phyloP scores from a whole-genome alignment of 129 eudicot species.

The Arctium lappa region DNA sequence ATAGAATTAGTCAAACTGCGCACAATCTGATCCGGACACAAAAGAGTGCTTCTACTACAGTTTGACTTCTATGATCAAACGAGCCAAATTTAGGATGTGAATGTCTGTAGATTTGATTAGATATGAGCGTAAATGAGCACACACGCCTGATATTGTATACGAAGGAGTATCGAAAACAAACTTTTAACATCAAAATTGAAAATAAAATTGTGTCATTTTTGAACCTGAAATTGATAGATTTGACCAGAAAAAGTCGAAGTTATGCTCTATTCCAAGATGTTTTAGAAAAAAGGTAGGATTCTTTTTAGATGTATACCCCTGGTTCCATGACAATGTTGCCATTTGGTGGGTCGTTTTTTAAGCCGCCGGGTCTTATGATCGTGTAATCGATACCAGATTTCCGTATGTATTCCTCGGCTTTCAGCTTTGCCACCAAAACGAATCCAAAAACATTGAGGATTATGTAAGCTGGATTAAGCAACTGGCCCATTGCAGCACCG shows the following conservation, averaged over 20 bases:
- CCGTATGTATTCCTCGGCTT: constrained; percentile 74
- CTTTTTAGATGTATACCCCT: constrained; percentile 45
- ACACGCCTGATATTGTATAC: background rate
- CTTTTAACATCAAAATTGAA: background rate
- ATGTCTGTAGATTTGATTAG: background rate
- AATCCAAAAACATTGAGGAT: constrained; percentile 79
- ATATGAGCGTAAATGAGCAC: background rate
- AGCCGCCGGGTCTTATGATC: constrained; percentile 88
- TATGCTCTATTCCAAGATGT: background rate
- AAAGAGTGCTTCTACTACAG: background rate
- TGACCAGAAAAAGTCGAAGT: constrained; percentile 15
- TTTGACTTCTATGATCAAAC: constrained; percentile 1
- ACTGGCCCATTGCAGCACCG: constrained; percentile 96
- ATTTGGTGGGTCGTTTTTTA: constrained; percentile 77
- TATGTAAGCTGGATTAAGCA: constrained; percentile 84
- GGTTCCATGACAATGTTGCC: constrained; percentile 94
- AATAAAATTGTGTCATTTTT: background rate
- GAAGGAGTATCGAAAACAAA: background rate
- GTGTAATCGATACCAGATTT: constrained; percentile 92
- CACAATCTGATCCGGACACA: too few relatives aligned
- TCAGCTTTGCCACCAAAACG: constrained; percentile 77
- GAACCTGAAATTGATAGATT: background rate
- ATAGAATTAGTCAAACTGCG: too few relatives aligned
- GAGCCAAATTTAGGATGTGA: background rate
- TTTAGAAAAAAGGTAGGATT: background rate